Percentiles rank a stretch among this genome's conserved stretches.
Conservation (phyloP, 148 eudicot genomes). For the Dianthus caryophyllus region DNA sequence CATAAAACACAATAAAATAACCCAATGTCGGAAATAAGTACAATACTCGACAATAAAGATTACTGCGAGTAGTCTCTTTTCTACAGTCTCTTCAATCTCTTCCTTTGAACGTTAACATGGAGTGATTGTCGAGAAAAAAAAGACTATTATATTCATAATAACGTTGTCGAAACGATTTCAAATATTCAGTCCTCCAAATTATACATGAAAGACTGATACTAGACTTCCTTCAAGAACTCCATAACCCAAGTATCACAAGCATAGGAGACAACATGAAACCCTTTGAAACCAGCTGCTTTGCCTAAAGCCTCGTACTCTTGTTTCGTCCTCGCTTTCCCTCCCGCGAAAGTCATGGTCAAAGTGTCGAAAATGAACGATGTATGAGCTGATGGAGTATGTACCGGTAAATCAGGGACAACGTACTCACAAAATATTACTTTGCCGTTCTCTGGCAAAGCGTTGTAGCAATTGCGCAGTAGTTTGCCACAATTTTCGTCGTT, state of each 20-base stretch:
- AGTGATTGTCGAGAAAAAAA: too few relatives aligned
- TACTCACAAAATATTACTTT: constrained; percentile 34
- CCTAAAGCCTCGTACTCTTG: constrained; percentile 30
- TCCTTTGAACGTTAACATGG: too few relatives aligned
- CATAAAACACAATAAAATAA: too few relatives aligned
- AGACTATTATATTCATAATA: too few relatives aligned
- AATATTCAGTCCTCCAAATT: too few relatives aligned
- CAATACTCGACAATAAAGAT: too few relatives aligned
- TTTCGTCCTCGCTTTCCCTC: constrained; percentile 40
- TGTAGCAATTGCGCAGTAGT: constrained; percentile 36
- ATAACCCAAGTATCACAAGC: constrained; percentile 31
- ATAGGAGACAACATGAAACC: constrained; percentile 10
- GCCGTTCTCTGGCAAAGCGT: constrained; percentile 32
- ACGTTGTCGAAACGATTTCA: too few relatives aligned
- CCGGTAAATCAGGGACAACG: constrained; percentile 25
- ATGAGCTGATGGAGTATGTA: constrained; percentile 16
- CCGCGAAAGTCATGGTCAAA: constrained; percentile 26
- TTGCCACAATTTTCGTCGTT: constrained; percentile 37
- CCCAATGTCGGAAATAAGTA: too few relatives aligned
- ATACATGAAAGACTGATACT: too few relatives aligned
- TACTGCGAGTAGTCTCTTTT: too few relatives aligned
- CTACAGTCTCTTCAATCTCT: too few relatives aligned
- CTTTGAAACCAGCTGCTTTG: constrained; percentile 33
- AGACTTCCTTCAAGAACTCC: constrained; percentile 27
- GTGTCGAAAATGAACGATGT: constrained; percentile 22